phyloP scores from a whole-genome alignment of 2,329 filamentous ascomycete genomes.

The Hymenoscyphus scutula region DNA sequence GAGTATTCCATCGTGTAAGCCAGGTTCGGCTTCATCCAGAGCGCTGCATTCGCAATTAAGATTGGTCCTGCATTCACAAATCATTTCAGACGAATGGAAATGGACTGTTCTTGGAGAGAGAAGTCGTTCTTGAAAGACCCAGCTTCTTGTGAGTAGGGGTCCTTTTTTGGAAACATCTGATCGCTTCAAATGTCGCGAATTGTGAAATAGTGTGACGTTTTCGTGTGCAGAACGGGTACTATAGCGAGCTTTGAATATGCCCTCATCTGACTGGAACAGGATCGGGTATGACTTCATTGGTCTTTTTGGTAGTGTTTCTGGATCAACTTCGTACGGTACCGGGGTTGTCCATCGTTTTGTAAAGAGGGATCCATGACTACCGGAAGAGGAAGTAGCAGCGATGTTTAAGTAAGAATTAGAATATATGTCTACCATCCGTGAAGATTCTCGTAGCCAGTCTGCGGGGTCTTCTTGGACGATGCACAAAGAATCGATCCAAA shows the following conservation, averaged over 20 bases:
- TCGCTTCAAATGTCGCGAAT: not conserved
- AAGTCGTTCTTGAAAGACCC: constrained; percentile 6
- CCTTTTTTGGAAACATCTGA: not conserved
- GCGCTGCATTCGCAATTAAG: not conserved
- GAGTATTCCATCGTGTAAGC: not conserved
- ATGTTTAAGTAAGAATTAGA: constrained; percentile 4
- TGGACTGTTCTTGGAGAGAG: not conserved
- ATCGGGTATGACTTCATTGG: not conserved
- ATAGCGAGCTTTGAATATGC: not conserved
- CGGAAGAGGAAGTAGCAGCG: constrained; percentile 5
- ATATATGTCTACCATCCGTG: constrained; percentile 1
- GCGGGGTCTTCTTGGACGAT: no score
- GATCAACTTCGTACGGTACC: not conserved
- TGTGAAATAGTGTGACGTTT: constrained; percentile 1
- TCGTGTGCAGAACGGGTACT: not conserved
- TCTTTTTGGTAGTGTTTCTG: no score
- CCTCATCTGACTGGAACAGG: not conserved
- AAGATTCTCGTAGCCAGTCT: constrained; percentile 2
- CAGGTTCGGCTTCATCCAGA: not conserved
- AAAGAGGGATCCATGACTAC: not conserved
- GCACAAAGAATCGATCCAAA: no score
- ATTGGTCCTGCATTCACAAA: not conserved
- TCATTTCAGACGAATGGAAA: not conserved
- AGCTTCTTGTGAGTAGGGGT: not conserved
- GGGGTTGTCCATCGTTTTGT: not conserved